Base-by-base conservation (phyloP, 2,329 filamentous ascomycete genomes). In the Cadophora luteo-olivacea region DNA sequence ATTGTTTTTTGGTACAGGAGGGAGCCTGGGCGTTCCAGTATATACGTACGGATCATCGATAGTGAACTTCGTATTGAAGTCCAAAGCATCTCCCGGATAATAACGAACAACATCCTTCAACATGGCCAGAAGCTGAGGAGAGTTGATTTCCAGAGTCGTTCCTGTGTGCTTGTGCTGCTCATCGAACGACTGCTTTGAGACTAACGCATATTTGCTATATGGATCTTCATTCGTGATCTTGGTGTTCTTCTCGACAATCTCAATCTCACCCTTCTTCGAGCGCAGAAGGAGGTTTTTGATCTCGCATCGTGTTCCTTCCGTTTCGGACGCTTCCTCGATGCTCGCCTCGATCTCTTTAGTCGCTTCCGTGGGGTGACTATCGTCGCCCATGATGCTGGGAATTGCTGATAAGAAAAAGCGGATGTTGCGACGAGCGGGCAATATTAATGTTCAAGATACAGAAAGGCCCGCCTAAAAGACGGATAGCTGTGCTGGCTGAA, bases 71-170 rank as follows among this genome's bases (percentile, higher is more conserved):
- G 48, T 12, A 14, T 32, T 66, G 29, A 71, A 69, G 19, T 69
- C 69, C 24, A 67, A 32, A 3, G 58, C 11, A 12, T 67, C 68
- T 32, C 65, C 66, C 19, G 70, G 68, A 32, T 72, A 72, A n/a
- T 64, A 70, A 3, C 41, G 65, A n/a, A 72, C 61, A 12, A 72
- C 68, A 41, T 72, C 51, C 36, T 66, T 66, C 33, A 72, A 48
- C 12, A 51, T 67, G 9, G 61, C 49, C 19, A 72, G 62, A n/a
- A 72, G 58, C 6, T 72, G 66, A 29, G 70, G 70, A 4, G 70
- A 72, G 29, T 72, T 72, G 49, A 72, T 64, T 55, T 72, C 65
- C 25, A 72, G 24, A 12, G 66, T 68, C 3, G 68, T 68, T 29
- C 41, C 57, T 4, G 61, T 68, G 5, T 60, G 64, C 16, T 63